Conservation (phyloP, 495 filamentous ascomycete species). For the Podospora pseudoanserina region DNA sequence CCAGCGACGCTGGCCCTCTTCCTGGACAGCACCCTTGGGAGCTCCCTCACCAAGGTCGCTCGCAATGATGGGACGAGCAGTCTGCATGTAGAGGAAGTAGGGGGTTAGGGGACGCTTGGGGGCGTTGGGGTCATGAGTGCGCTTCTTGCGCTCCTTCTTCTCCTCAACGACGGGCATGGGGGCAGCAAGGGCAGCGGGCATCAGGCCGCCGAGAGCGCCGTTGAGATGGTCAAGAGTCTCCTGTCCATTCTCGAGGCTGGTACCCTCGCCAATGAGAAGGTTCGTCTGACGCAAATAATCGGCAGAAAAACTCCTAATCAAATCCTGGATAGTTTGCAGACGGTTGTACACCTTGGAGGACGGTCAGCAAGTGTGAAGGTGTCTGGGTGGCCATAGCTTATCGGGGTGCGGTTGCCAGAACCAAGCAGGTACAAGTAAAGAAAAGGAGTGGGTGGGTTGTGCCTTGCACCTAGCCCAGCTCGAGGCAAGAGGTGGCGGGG, state of each 20-base stretch:
- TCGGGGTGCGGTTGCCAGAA: not conserved
- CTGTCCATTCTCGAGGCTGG: slow-evolving; percentile 44
- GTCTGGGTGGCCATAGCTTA: not conserved
- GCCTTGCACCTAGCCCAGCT: not conserved
- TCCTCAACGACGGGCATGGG: slow-evolving; percentile 49
- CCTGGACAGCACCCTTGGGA: slow-evolving; percentile 73
- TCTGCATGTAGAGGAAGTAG: slow-evolving; percentile 89
- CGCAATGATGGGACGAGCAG: slow-evolving; percentile 71
- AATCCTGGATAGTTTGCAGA: slow-evolving; percentile 66
- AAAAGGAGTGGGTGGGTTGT: not conserved
- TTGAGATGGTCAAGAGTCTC: slow-evolving; percentile 50
- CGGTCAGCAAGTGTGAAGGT: slow-evolving; percentile 27
- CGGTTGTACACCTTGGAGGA: slow-evolving; percentile 62
- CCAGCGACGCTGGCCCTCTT: slow-evolving; percentile 82
- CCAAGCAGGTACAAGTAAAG: not conserved
- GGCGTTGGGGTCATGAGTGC: slow-evolving; percentile 84
- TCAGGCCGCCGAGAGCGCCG: slow-evolving; percentile 35
- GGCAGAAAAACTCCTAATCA: slow-evolving; percentile 68
- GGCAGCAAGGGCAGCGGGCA: slow-evolving; percentile 36
- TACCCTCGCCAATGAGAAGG: slow-evolving; percentile 65
- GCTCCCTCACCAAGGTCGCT: slow-evolving; percentile 66
- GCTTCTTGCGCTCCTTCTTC: slow-evolving; percentile 84
- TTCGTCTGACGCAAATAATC: slow-evolving; percentile 83
- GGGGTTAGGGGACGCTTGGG: slow-evolving; percentile 91
- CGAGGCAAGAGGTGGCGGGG: too few relatives aligned